Evolutionary conservation across 257 asterid species (phyloP).

Genomic region (Handroanthus guayacan): DNA sequence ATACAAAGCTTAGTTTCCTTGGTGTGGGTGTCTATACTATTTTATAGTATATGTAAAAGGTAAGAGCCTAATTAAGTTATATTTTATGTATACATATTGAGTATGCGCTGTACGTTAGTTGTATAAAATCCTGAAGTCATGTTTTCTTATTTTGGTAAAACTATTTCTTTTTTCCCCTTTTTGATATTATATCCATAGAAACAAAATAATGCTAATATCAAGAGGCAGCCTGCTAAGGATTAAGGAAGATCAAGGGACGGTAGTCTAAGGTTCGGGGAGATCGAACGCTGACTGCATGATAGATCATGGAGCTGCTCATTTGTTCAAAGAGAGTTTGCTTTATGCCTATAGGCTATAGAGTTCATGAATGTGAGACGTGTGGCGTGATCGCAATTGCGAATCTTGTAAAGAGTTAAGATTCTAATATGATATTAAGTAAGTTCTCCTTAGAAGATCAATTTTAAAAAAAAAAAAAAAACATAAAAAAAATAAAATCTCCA

Average conservation of each 20-base stretch:
- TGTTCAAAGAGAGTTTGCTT: conserved; percentile 77
- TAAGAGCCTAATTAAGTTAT: too few relatives aligned
- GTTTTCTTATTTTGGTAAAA: conserved; percentile 39
- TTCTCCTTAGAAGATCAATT: too few relatives aligned
- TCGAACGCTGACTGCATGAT: conserved; percentile 92
- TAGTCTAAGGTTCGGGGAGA: conserved; percentile 84
- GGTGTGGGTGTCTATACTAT: too few relatives aligned
- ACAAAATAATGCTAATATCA: too few relatives aligned
- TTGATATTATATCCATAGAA: conserved; percentile 73
- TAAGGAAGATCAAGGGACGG: conserved; percentile 86
- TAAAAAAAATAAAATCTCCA: too few relatives aligned
- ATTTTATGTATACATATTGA: too few relatives aligned
- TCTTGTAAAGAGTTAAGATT: conserved; percentile 49
- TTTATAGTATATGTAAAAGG: too few relatives aligned
- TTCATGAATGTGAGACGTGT: conserved; percentile 74
- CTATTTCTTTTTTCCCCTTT: conserved; percentile 79
- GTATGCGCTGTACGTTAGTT: too few relatives aligned
- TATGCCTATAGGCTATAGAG: conserved; percentile 72
- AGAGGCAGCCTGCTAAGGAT: conserved; percentile 79
- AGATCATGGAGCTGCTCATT: conserved; percentile 89
- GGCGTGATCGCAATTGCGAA: conserved; percentile 80
- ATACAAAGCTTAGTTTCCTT: too few relatives aligned
- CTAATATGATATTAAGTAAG: too few relatives aligned
- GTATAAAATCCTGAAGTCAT: too few relatives aligned
- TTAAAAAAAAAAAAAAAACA: too few relatives aligned